Evolutionary conservation across 2,329 filamentous ascomycete species (phyloP), one percentile per base, ranked within the genome.

Genomic region (Aspergillus caelatus): DNA sequence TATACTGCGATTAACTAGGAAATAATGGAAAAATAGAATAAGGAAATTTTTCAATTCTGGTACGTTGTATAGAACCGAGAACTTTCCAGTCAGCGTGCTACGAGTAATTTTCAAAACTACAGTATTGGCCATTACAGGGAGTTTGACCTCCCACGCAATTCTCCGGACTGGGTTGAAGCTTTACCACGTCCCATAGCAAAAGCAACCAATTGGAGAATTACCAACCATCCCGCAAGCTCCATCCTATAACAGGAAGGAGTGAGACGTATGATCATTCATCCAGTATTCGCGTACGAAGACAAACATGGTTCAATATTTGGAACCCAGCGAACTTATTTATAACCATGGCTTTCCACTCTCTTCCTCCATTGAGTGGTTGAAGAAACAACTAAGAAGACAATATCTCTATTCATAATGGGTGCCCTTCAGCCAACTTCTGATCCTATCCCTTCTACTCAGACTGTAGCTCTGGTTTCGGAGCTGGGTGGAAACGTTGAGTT

Each of bases 401-500:
- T 26, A 54, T 34, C 36, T 16, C 11, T 12, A 16, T 9, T 46
- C 36, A 59, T 53, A 52, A 63, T 65, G 62, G 50, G 52, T 23
- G 26, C 57, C 26, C 58, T 66, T 56, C 39, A 57, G 54, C 36
- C 55, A 60, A 12, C 14, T n/a, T 4, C 46, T n/a, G 46, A 11
- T 2, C 8, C 53, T 34, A 63, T 67, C 55, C 52, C 62, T 52
- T 28, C 55, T 59, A 70, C 68, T 9, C 79, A 82, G 63, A 81
- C 75, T 3, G 79, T 79, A 28, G 78, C 79, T 48, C 70, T 81
- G 61, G 77, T 85, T 67, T 76, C 68, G 21, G 65, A 74, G 28
- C 74, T 81, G 3, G 79, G 79, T 19, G 77, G 76, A 10, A 68
- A 72, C 8, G 77, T 82, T 28, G 76, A 80, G 55, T 79, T 81